A percentile compares a stretch with the other conserved stretches of the same genome.
Conservation (phyloP, 139 green algal species). For the Closterium sp. region DNA sequence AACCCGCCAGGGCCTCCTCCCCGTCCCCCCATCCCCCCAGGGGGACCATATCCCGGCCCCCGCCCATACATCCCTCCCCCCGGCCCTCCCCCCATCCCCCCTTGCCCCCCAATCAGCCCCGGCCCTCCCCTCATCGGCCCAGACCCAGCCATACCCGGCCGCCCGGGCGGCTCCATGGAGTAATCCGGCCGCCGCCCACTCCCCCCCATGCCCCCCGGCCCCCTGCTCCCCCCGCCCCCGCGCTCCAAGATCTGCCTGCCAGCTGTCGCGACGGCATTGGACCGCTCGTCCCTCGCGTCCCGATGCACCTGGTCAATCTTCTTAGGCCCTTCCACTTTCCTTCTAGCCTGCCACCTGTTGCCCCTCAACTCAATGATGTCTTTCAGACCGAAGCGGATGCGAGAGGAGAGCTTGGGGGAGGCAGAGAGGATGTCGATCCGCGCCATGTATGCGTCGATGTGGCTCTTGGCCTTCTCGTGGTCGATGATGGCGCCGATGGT, state of each 20-base stretch:
- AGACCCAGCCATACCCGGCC: not conserved
- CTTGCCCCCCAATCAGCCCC: not conserved
- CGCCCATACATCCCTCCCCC: conserved; percentile 8
- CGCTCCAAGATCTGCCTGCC: conserved; percentile 25
- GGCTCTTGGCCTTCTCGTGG: conserved; percentile 53
- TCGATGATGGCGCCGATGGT: conserved; percentile 67
- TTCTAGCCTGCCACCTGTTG: conserved; percentile 54
- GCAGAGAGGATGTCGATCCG: conserved; percentile 47
- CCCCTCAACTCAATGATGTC: conserved; percentile 60
- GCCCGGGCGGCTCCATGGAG: not conserved
- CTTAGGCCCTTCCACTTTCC: conserved; percentile 62
- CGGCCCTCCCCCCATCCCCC: not conserved
- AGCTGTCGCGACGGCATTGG: conserved; percentile 31
- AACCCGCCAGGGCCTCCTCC: conserved; percentile 5
- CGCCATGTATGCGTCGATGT: conserved; percentile 61
- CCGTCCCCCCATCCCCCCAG: not conserved
- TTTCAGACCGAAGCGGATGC: conserved; percentile 58
- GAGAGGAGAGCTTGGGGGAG: conserved; percentile 41
- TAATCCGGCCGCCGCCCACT: not conserved
- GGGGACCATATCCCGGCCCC: not conserved
- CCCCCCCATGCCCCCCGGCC: not conserved
- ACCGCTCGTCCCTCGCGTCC: conserved; percentile 38
- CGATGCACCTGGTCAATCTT: conserved; percentile 63
- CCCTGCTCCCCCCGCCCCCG: not conserved
- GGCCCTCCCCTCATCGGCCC: not conserved